Evolutionary conservation across 257 asterid species (phyloP), one percentile per base, ranked within the genome.

Genomic region (Salvia rosmarinus): DNA sequence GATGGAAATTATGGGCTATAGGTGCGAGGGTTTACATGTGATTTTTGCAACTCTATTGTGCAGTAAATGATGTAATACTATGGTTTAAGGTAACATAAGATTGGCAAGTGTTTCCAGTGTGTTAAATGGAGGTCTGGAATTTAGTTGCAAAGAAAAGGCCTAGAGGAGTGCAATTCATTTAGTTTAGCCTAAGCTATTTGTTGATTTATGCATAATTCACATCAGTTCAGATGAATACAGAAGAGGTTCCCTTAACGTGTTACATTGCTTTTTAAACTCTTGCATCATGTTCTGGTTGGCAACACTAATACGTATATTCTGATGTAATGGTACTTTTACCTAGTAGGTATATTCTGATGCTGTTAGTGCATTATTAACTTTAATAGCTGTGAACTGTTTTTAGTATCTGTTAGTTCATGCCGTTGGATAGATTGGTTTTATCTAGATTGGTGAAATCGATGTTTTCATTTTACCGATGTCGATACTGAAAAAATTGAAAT

Each of bases 1-100:
- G 49, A 11, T 50, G 62, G 49, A 67, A 32, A 14, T 32, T 17
- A n/a, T 32, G 47, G 61, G 71, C 21, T 47, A 66, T 47, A n/a
- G 32, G 17, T 28, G 6, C 9, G 28, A 42, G 32, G 55, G 35
- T 42, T n/a, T 13, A n/a, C 30, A 46, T 5, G 25, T 39, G 34
- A 2, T 23, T n/a, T 21, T 23, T 21, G 40, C n/a, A 14, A 28
- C 56, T 65, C 13, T 44, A 4, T 25, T 65, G 25, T 65, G 43
- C 14, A 25, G 25, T 2, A 9, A 37, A 14, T 28, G 51, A 1
- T 21, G 69, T 8, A 2, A 63, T 23, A 21, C 40, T 42, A 1
- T 63, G 69, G 54, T 49, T 30, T 3, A 55, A 67, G 61, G 20
- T 67, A 49, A 5, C 13, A 30, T 32, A 28, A 8, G 0, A 47